Evolutionary conservation across 129 eudicot species (phyloP), one percentile per base, ranked within the genome.

Genomic region (Chrysanthemum makinoi): DNA sequence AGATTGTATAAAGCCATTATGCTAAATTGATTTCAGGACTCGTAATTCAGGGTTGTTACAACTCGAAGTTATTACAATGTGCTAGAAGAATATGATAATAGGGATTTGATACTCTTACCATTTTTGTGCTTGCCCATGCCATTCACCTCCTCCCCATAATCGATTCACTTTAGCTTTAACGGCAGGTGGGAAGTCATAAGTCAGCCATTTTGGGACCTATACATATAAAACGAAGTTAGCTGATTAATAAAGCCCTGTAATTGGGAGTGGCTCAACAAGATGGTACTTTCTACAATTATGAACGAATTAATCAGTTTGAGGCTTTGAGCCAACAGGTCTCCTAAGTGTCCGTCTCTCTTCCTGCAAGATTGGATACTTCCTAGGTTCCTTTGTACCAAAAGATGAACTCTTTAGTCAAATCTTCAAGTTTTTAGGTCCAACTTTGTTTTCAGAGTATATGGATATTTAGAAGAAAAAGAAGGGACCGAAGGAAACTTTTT

Each of bases 101-200:
- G 3, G 58, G 17, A 52, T 16, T 15, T 2, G 2, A n/a, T 56
- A 62, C 72, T 75, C 14, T 77, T 73, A 94, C 99, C 99, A 94
- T 75, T 94, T 94, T 64, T 90, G 97, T 82, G 99, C 99, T 79
- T 94, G 99, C 13, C 99, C 99, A 19, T 94, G 99, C 99, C 99
- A 94, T 90, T 90, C 97, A 67, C 99, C 97, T 44, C 97, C 97
- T 16, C 99, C 88, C 99, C 99, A 94, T 16, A 94, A 78, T 24
- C 99, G 97, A 76, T 88, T 94, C 73, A 94, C 99, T 83, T 94
- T 94, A 60, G 99, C 96, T 87, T 90, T 94, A 69, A 94, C 99
- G 28, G 97, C 89, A 3, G 97, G 93, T 8, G 99, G 99, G 75
- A 94, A 94, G 69, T 94, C 99, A 24, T 94, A 90, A 26, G 96